Conservation (phyloP, 139 green algal species). For the Raphidocelis subcapitata region DNA sequence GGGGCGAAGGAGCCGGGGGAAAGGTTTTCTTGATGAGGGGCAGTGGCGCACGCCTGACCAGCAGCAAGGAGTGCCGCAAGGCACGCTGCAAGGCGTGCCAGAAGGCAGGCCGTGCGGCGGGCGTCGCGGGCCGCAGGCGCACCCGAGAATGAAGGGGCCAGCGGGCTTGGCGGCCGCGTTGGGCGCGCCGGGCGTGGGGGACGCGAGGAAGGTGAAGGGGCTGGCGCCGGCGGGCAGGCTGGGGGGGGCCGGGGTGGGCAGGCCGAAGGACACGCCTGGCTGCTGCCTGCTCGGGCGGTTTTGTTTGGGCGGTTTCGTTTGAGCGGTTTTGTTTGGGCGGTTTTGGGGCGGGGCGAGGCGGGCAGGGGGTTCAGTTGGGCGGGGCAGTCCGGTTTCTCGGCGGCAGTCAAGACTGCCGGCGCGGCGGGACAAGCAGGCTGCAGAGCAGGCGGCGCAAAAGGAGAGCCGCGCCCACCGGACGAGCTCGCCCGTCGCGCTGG, state of each 20-base stretch:
- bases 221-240: not conserved
- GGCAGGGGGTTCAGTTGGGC: too few species aligned
- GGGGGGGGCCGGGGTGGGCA: not conserved
- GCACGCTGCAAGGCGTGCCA: too few species aligned
- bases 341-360: too few species aligned
- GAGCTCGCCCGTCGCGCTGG: not conserved
- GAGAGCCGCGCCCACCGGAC: not conserved
- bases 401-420: not conserved
- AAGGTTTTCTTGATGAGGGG: too few species aligned
- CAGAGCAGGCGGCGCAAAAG: not conserved
- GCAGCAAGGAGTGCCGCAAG: too few species aligned
- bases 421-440: not conserved
- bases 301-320: too few species aligned
- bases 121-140: not conserved
- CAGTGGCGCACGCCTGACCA: too few species aligned
- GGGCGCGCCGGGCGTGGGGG: slow-evolving; percentile 22
- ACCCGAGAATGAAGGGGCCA: slow-evolving; percentile 29
- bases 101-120: not conserved
- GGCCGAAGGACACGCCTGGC: slow-evolving; percentile 23
- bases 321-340: too few species aligned
- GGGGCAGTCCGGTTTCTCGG: too few species aligned
- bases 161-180: slow-evolving; percentile 14
- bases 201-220: slow-evolving; percentile 18
- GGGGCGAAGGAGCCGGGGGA: too few species aligned
- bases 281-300: not conserved